phyloP scores from a whole-genome alignment of 441 rosid genomes.

The Adansonia grandidieri region DNA sequence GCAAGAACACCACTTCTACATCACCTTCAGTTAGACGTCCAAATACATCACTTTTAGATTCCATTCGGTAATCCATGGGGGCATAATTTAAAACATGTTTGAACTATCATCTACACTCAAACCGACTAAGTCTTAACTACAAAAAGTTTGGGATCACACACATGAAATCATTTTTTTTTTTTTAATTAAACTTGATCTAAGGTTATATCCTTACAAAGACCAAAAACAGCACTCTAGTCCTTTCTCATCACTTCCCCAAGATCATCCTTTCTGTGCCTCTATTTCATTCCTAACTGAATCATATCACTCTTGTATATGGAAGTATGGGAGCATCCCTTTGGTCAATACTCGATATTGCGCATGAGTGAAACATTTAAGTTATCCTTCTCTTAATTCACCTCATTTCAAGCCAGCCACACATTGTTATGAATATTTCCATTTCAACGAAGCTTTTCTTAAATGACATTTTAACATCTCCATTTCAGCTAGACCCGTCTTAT shows the following conservation, averaged over 20 bases:
- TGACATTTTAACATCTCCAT: background rate
- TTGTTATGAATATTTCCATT: background rate
- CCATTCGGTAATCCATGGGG: background rate
- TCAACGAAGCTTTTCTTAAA: background rate
- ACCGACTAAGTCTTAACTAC: background rate
- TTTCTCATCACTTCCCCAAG: background rate
- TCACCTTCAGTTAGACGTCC: background rate
- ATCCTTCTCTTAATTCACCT: background rate
- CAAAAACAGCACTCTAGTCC: background rate
- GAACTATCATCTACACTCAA: background rate
- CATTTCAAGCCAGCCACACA: background rate
- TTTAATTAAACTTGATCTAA: background rate
- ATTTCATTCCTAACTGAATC: background rate
- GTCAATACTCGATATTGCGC: background rate
- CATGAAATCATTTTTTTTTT: background rate
- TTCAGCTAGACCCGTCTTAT: background rate
- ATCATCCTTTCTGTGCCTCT: background rate
- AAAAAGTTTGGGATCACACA: background rate
- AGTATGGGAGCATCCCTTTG: background rate
- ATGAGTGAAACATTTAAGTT: background rate
- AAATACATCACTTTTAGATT: background rate
- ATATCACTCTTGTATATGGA: background rate
- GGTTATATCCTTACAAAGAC: background rate
- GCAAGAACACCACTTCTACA: conserved; percentile 16
- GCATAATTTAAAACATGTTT: background rate